Conservation (phyloP, 2,329 filamentous ascomycete genomes). For the Ramularia endophylla region DNA sequence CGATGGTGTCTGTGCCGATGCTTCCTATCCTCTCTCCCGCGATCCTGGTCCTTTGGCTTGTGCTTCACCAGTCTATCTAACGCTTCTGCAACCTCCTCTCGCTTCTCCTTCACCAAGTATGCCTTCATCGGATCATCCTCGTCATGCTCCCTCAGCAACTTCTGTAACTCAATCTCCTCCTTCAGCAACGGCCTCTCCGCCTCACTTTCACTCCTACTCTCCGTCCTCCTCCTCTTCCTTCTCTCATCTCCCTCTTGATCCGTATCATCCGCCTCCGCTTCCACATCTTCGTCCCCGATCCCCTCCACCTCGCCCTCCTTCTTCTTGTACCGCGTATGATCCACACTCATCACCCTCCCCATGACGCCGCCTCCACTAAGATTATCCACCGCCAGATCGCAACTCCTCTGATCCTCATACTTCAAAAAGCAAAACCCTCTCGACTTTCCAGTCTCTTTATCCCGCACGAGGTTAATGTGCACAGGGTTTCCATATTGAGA, state of each 20-base stretch:
- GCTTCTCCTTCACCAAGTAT: conserved; percentile 84
- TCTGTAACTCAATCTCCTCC: conserved; percentile 74
- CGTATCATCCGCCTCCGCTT: conserved; percentile 50
- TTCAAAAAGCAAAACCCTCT: conserved; percentile 95
- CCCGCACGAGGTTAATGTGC: conserved; percentile 84
- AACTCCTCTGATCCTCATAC: conserved; percentile 96
- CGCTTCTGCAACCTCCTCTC: conserved; percentile 74
- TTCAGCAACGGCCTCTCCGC: conserved; percentile 58
- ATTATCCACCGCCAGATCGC: conserved; percentile 94
- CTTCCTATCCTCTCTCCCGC: conserved; percentile 1
- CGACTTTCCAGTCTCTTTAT: conserved; percentile 94
- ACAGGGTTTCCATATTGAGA: conserved; percentile 95
- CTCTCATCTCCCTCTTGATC: conserved; percentile 35
- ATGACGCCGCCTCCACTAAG: conserved; percentile 78
- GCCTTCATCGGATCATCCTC: conserved; percentile 98
- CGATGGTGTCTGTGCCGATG: conserved; percentile 7
- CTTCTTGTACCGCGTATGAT: conserved; percentile 87
- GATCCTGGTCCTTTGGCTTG: conserved; percentile 42
- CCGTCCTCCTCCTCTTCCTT: conserved; percentile 39
- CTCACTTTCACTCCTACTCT: conserved; percentile 38
- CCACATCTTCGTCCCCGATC: conserved; percentile 41
- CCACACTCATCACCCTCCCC: conserved; percentile 75
- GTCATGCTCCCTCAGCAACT: conserved; percentile 66
- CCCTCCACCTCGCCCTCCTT: conserved; percentile 59
- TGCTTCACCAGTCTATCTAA: conserved; percentile 49